Percentiles rank a stretch among this genome's conserved stretches.
Conservation (phyloP, 2,329 filamentous ascomycete genomes). For the Aspergillus puulaauensis region DNA sequence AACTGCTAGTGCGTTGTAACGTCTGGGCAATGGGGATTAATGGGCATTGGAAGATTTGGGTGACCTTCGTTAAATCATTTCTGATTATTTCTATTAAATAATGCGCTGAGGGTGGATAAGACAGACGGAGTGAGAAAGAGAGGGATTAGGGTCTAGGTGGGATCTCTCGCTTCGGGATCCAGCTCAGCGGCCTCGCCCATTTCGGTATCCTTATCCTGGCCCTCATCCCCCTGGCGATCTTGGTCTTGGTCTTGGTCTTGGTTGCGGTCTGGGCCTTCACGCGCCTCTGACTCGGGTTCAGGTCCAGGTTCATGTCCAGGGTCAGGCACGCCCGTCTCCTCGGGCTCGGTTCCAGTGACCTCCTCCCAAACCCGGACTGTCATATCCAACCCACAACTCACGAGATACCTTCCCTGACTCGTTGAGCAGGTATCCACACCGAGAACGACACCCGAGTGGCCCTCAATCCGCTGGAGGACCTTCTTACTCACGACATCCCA, state of each 20-base stretch:
- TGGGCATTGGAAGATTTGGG: background rate
- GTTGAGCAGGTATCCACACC: slow-evolving; percentile 59
- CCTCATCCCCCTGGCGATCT: background rate
- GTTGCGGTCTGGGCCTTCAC: background rate
- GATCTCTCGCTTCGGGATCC: background rate
- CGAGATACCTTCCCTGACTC: slow-evolving; percentile 51
- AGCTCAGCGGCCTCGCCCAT: slow-evolving; percentile 13
- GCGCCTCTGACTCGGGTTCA: background rate
- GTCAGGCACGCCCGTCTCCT: background rate
- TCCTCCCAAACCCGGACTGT: slow-evolving; percentile 64
- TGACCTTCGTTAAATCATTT: background rate
- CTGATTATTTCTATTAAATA: background rate
- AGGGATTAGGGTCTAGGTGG: background rate
- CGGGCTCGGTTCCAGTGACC: background rate
- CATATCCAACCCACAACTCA: slow-evolving; percentile 62
- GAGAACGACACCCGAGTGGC: slow-evolving; percentile 59
- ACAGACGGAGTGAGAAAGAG: background rate
- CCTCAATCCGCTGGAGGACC: slow-evolving; percentile 66
- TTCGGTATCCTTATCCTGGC: slow-evolving; percentile 9
- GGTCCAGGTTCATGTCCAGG: background rate
- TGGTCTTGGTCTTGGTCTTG: background rate
- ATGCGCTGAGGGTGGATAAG: background rate
- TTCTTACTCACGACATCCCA: slow-evolving; percentile 92
- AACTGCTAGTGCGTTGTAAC: background rate
- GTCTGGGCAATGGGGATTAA: background rate